Evolutionary conservation across 805 yeast species (phyloP), one percentile per base, ranked within the genome.

Genomic region (Saturnispora galanensis): DNA sequence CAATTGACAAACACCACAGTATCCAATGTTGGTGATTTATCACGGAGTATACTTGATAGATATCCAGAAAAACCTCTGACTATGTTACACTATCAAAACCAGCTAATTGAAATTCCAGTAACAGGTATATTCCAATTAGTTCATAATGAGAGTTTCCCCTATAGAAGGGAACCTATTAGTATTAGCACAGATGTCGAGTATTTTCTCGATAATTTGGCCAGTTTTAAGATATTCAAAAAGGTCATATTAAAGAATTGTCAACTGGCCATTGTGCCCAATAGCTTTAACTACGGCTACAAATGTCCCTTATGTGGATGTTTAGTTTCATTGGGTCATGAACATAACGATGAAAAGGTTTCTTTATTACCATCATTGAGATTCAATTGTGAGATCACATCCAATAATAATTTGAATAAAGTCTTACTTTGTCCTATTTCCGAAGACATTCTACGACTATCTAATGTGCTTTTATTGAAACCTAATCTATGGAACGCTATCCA

Each of bases 121-220:
- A 32, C 28, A 9, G 44, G 39, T 10, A 28, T 37, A 1, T 29
- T 36, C 18, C 3, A 31, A 13, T 17, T 50, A 12, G 5, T 35
- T 2, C 30, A 46, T 21, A 46, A 50, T 35, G 12, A 38, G 10
- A 50, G 46, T 10, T 50, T 50, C 26, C 53, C 53, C 2, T 50
- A 41, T 39, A 31, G 38, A n/a, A 44, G 53, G 29, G 53, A 50
- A 40, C 53, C 53, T 2, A 42, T 46, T 32, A 46, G 46, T 28
- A 48, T 50, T n/a, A 41, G 45, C 17, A 35, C 48, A 2, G 34
- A 41, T 8, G 16, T 42, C 5, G 42, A 35, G 9, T 30, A 44
- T 10, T 50, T 50, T 28, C 11, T 38, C 1, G 36, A 34, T 2
- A 50, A 50, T 40, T 12, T 35, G 16, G 2, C 15, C 4, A 46